These are phyloP conservation scores for Paramecium primaurelia DNA, from an alignment of 73 alveolate genomes.

Conservation along the genomic window DNA sequence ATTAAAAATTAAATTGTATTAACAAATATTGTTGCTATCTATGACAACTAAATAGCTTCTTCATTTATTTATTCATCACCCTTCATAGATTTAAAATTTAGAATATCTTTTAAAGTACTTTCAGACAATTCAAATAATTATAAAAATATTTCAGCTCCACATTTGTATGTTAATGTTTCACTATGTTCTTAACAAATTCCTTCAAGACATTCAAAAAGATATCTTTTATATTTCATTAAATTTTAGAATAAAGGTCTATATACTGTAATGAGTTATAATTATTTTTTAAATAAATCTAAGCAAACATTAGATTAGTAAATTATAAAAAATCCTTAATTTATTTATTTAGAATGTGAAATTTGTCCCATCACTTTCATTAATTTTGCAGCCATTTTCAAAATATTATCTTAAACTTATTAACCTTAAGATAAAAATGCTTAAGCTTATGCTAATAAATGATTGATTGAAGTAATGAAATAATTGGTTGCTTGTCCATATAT, in stretches of 20 bases:
- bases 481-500: neutral
- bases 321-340: slow-evolving; percentile 28
- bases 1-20: neutral
- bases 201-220: slow-evolving; percentile 10
- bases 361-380: neutral
- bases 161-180: slow-evolving; percentile 32
- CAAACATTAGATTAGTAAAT: neutral
- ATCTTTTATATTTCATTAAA: neutral
- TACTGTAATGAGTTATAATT: neutral
- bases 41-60: neutral
- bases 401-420: neutral
- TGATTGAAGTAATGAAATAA: neutral
- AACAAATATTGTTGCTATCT: neutral
- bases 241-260: neutral
- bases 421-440: neutral
- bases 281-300: neutral
- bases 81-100: neutral
- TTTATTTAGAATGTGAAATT: neutral
- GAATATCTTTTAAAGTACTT: neutral
- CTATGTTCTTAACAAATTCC: neutral
- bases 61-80: slow-evolving; percentile 44
- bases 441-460: neutral
- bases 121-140: neutral
- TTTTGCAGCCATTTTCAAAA: neutral
- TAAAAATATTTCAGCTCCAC: neutral